Base-by-base conservation (phyloP, 345 rosid species). In the Trapa incisa region DNA sequence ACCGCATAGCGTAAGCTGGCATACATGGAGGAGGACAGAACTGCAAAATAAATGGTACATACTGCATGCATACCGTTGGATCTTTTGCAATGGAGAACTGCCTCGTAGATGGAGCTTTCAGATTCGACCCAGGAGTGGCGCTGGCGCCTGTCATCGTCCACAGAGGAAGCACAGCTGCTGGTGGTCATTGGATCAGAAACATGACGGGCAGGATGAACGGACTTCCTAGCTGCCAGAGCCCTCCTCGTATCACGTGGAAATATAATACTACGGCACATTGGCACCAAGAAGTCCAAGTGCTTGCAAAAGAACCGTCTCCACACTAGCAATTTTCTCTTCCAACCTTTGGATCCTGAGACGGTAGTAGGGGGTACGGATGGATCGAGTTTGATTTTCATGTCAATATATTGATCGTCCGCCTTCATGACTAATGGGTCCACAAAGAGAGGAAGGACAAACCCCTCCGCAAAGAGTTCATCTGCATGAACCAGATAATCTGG, bases 51-150 rank as follows among this genome's bases (percentile, higher is more conserved):
- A 22, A 22, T 22, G 29, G 29, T 22, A 22, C 29, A 22, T 22
- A 22, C 29, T 22, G 29, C 29, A 22, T 22, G 29, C 29, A 11
- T 58, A 81, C 96, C 98, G 17, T 84, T 79, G 39, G 98, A 93
- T 84, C 83, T 84, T 72, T 93, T 90, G 87, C 98, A 93, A 77
- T 93, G 98, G 56, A 90, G 92, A 70, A 93, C 98, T 4, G 97
- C 98, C 69, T 93, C 98, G 58, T 90, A 79, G 42, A 90, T 93
- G 22, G 98, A 93, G 80, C 87, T 85, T 67, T 90, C 97, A 0
- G 98, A 93, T 65, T 89, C 94, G 52, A 89, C 38, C 38, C 8
- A 89, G 35, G 97, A 93, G 67, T 67, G 78, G 53, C 29, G 29
- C 29, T 22, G 29, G 29, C 94, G 79, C 85, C 90, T 80, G 60